Evolutionary conservation across 31 red algal genomes (phyloP).

Genomic region (Asparagopsis taxiformis): DNA sequence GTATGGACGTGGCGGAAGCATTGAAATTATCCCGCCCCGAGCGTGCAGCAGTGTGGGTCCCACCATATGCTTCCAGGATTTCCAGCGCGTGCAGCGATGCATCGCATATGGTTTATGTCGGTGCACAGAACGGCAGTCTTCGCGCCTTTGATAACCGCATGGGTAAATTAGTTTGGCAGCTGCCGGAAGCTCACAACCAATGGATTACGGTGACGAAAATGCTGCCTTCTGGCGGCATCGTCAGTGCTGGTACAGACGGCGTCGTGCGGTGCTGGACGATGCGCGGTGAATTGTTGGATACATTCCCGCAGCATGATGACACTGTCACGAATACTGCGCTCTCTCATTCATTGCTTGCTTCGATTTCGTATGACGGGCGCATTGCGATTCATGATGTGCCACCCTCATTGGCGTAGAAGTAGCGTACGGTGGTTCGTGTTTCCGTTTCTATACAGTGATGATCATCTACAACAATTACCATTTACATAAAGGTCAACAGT

Average conservation of each 20-base stretch:
- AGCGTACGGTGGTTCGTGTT: not conserved
- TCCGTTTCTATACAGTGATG: not conserved
- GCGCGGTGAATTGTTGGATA: constrained; percentile 4
- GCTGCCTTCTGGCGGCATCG: constrained; percentile 7
- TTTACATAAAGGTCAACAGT: not conserved
- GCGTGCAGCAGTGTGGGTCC: not conserved
- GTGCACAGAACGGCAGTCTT: constrained; percentile 18
- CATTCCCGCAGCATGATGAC: constrained; percentile 36
- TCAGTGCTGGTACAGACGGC: constrained; percentile 45
- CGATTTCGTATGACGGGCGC: constrained; percentile 39
- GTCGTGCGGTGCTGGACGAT: constrained; percentile 29
- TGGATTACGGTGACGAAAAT: constrained; percentile 16
- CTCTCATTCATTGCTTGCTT: constrained; percentile 7
- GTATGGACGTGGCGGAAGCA: constrained; percentile 4
- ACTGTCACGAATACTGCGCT: constrained; percentile 14
- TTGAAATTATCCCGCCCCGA: not conserved
- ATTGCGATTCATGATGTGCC: constrained; percentile 31
- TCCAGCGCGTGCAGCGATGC: not conserved
- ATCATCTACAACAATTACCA: not conserved
- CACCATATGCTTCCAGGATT: constrained; percentile 11
- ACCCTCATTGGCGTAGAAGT: not conserved
- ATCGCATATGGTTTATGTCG: not conserved
- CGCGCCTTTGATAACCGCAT: constrained; percentile 11
- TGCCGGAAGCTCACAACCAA: constrained; percentile 14
- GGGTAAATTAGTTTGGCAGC: constrained; percentile 13